Evolutionary conservation across 805 yeast genomes (phyloP).

Genomic region (Sungouiozyma ichnusensis): DNA sequence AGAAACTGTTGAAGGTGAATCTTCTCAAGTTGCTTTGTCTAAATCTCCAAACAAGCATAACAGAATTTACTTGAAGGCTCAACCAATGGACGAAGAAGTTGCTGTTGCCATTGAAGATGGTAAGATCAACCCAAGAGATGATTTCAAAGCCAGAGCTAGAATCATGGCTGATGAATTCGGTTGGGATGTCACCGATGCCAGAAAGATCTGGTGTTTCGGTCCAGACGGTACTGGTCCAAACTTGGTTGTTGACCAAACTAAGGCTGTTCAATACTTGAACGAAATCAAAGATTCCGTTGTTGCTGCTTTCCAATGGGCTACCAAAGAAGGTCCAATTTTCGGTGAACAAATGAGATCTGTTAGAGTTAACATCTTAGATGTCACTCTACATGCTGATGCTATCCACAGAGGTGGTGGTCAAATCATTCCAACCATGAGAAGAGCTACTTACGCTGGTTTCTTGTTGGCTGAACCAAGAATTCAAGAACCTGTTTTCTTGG

Average conservation of each 20-base stretch:
- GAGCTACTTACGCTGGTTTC: slow-evolving; percentile 97
- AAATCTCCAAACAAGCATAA: slow-evolving; percentile 99
- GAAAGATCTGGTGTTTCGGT: slow-evolving; percentile 99
- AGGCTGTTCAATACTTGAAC: slow-evolving; percentile 97
- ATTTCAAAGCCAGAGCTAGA: slow-evolving; percentile 98
- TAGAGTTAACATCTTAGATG: slow-evolving; percentile 97
- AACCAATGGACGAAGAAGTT: slow-evolving; percentile 91
- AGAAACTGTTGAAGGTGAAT: slow-evolving; percentile 92
- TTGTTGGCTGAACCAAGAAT: slow-evolving; percentile 97
- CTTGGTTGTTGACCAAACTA: slow-evolving; percentile 97
- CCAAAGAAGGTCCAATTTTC: slow-evolving; percentile 98
- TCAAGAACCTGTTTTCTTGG: slow-evolving; percentile 98
- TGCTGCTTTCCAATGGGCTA: slow-evolving; percentile 99
- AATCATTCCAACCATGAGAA: slow-evolving; percentile 99
- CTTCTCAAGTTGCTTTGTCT: slow-evolving; percentile 92
- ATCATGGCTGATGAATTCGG: slow-evolving; percentile 96
- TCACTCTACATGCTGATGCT: slow-evolving; percentile 99
- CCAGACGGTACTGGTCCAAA: slow-evolving; percentile 99
- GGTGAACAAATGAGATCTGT: slow-evolving; percentile 95
- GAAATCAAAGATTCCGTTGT: slow-evolving; percentile 99
- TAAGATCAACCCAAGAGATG: slow-evolving; percentile 89
- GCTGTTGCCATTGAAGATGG: slow-evolving; percentile 87
- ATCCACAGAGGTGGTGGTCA: slow-evolving; percentile 99
- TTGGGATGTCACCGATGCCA: slow-evolving; percentile 99
- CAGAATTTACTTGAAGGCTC: slow-evolving; percentile 97